Evolutionary conservation across 78 protist species (phyloP).

Genomic region (Cavenderia fasciculata): DNA sequence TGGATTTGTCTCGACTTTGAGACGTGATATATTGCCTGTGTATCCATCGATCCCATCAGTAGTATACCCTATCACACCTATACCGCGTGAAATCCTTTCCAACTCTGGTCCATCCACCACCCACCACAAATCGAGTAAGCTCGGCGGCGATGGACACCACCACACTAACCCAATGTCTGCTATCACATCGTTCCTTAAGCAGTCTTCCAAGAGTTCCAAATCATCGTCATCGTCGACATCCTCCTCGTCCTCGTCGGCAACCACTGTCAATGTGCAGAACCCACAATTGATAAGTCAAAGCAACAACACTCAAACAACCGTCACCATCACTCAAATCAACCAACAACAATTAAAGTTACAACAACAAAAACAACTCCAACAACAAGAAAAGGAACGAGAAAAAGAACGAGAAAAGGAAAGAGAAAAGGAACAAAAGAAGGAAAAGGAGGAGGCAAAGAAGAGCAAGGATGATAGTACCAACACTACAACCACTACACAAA

Average conservation of each 20-base stretch:
- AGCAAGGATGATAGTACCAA: not conserved
- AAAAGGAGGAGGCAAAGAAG: too few species aligned
- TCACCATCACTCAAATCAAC: not conserved
- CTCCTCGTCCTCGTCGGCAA: too few species aligned
- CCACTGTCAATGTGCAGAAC: too few species aligned
- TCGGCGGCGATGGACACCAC: not conserved
- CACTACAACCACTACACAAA: not conserved
- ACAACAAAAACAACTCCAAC: constrained; percentile 7
- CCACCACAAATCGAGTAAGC: too few species aligned
- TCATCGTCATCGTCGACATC: too few species aligned
- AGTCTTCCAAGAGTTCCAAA: too few species aligned
- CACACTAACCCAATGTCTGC: too few species aligned
- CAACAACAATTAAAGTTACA: not conserved
- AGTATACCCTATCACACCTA: constrained; percentile 48
- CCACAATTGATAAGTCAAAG: not conserved
- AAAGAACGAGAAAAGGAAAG: too few species aligned
- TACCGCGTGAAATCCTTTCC: not conserved
- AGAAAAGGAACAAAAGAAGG: too few species aligned
- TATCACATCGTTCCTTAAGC: too few species aligned
- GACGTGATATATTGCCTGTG: not conserved
- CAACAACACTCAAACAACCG: not conserved
- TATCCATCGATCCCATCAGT: constrained; percentile 24
- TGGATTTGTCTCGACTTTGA: constrained; percentile 13
- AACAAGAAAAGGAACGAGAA: too few species aligned
- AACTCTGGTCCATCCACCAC: too few species aligned